Conservation (phyloP, 2,329 filamentous ascomycete genomes). For the Saccharata proteae region DNA sequence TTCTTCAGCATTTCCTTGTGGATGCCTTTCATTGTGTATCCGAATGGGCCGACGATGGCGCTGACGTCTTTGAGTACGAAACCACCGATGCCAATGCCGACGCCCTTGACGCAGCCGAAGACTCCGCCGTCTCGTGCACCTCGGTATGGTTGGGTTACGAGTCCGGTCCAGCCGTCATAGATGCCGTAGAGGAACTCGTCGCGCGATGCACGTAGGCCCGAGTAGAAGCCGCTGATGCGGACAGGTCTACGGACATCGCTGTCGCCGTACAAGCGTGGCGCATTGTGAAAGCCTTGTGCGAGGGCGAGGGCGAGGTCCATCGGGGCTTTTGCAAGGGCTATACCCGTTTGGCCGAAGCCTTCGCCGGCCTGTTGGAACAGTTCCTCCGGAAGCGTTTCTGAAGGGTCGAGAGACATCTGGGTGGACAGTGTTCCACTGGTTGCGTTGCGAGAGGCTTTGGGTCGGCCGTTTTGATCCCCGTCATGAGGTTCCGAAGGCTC, state of each 20-base stretch:
- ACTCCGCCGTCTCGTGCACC: constrained; percentile 45
- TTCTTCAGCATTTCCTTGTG: constrained; percentile 39
- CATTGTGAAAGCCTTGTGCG: constrained; percentile 60
- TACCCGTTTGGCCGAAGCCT: constrained; percentile 39
- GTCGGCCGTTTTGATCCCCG: constrained; percentile 10
- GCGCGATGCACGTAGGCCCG: constrained; percentile 47
- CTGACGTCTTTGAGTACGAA: constrained; percentile 54
- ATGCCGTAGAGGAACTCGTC: constrained; percentile 51
- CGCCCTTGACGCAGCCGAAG: constrained; percentile 39
- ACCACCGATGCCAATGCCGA: constrained; percentile 52
- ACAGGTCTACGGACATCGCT: constrained; percentile 53
- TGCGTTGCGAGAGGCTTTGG: constrained; percentile 10
- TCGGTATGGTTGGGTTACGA: constrained; percentile 47
- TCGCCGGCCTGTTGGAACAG: constrained; percentile 38
- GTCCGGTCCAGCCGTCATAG: constrained; percentile 52
- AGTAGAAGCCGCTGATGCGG: constrained; percentile 52
- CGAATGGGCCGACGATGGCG: constrained; percentile 47
- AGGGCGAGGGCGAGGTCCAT: constrained; percentile 50
- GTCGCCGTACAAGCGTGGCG: constrained; percentile 57
- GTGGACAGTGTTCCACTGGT: constrained; percentile 21
- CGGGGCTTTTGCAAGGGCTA: constrained; percentile 44
- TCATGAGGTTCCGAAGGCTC: constrained; percentile 6
- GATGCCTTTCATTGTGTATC: constrained; percentile 52
- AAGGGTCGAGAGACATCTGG: constrained; percentile 18
- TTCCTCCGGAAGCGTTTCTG: constrained; percentile 21